Base-by-base conservation (phyloP, 2,329 filamentous ascomycete species). In the Hypoxylon sp. region DNA sequence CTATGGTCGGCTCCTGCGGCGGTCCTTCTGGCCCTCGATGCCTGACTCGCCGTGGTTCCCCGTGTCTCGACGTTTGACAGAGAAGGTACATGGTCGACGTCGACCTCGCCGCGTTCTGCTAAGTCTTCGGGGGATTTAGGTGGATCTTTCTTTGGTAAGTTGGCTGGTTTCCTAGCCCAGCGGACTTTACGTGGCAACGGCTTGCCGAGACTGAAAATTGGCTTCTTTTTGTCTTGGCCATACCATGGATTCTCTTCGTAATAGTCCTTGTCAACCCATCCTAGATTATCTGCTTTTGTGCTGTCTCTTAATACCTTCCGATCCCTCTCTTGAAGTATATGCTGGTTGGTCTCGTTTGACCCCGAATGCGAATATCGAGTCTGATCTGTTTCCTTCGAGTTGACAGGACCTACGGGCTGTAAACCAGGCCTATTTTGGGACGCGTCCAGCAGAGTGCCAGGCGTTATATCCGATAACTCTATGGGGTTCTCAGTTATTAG, bases 241-340 rank as follows among this genome's bases (percentile, higher is more conserved):
- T 76, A 65, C 74, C 69, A 76, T 2, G 74, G 74, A 58, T 76
- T 76, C n/a, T 51, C 41, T 10, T 74, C 59, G 11, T 69, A 65
- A 25, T 76, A 75, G 5, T 72, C 67, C 1, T 70, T 68, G 23
- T 74, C 68, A 10, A 75, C 58, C 71, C 71, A 75, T n/a, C 52
- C 60, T 7, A 43, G 14, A 21, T 11, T 5, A 5, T 58, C 55
- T 52, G 14, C 9, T 25, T 3, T 25, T 14, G 13, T 14, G n/a
- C 52, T 17, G 13, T 23, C 13, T 2, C 13, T 38, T n/a, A 41
- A 21, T 49, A 21, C 17, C 21, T 45, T 61, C 13, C 25, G 50
- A 1, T 6, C n/a, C 23, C 14, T 48, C 2, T 48, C 43, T 36
- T 23, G 55, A 10, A 23, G 5, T 4, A n/a, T 10, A 52, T 36